These are phyloP conservation scores for Austroboletus festivus DNA, from an alignment of 768 basidiomycete species.

Conservation along the genomic window DNA sequence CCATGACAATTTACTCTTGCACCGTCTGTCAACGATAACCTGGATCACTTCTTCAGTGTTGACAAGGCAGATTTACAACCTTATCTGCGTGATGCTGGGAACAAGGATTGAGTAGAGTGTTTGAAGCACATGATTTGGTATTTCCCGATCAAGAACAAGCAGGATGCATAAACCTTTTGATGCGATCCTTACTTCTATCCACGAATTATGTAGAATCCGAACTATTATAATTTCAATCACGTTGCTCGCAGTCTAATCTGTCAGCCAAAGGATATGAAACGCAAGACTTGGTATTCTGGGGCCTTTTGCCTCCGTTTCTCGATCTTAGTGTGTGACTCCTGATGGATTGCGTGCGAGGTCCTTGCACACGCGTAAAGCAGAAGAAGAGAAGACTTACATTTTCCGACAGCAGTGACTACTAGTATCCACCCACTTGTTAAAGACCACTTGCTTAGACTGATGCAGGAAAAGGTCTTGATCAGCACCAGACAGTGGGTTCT, in stretches of 20 bases:
- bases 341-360: too few species aligned
- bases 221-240: slow-evolving; percentile 91
- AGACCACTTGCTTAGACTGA: too few species aligned
- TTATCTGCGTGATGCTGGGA: slow-evolving; percentile 81
- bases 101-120: slow-evolving; percentile 71
- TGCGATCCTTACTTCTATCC: slow-evolving; percentile 99
- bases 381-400: too few species aligned
- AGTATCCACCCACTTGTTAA: too few species aligned
- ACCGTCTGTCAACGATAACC: slow-evolving; percentile 86
- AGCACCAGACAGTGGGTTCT: too few species aligned
- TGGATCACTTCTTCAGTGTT: slow-evolving; percentile 86
- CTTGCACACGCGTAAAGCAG: too few species aligned
- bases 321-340: too few species aligned
- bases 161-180: slow-evolving; percentile 98
- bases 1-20: slow-evolving; percentile 86
- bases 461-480: too few species aligned
- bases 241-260: slow-evolving; percentile 93
- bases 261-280: slow-evolving; percentile 93
- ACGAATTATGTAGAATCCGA: slow-evolving; percentile 95
- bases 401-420: too few species aligned
- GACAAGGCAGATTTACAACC: slow-evolving; percentile 81
- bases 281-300: slow-evolving; percentile 86
- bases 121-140: slow-evolving; percentile 90
- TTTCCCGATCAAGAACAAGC: slow-evolving; percentile 99
- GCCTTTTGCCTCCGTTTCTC: too few species aligned